phyloP scores from a whole-genome alignment of 2,329 filamentous ascomycete genomes.

The Claviceps sp. region DNA sequence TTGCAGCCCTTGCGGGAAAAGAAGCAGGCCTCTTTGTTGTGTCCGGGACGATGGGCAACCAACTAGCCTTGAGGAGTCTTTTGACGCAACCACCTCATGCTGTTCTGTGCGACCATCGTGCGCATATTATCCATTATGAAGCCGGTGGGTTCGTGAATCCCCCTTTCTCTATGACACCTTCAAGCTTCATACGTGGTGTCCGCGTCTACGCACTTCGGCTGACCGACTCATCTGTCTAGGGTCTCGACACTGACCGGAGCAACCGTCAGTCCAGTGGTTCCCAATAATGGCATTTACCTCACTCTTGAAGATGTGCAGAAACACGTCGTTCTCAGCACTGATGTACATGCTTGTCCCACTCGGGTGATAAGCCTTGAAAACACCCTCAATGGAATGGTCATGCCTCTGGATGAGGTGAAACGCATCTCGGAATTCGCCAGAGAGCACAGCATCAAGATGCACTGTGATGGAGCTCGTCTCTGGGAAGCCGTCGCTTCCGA shows the following conservation, averaged over 20 bases:
- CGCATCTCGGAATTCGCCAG: constrained; percentile 59
- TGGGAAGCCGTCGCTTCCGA: constrained; percentile 70
- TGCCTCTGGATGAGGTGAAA: constrained; percentile 58
- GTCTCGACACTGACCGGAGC: constrained; percentile 61
- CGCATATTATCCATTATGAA: constrained; percentile 61
- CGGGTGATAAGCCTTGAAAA: constrained; percentile 75
- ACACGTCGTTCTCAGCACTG: constrained; percentile 48
- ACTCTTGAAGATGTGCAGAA: constrained; percentile 64
- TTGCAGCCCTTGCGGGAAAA: constrained; percentile 61
- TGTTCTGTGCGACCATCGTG: constrained; percentile 64
- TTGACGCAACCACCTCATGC: constrained; percentile 67
- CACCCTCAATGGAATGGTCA: constrained; percentile 65
- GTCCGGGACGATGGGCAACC: constrained; percentile 91
- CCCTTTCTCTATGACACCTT: neutral
- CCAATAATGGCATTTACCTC: constrained; percentile 58
- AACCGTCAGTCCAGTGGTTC: constrained; percentile 50
- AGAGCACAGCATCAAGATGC: constrained; percentile 50
- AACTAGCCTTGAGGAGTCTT: constrained; percentile 66
- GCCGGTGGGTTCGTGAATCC: constrained; percentile 39
- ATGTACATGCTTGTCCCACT: constrained; percentile 70
- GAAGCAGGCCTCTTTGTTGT: constrained; percentile 69
- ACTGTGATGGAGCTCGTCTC: constrained; percentile 66
- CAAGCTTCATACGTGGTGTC: neutral
- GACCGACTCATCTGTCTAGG: constrained; percentile 27
- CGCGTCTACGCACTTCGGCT: neutral